Evolutionary conservation across 2,329 filamentous ascomycete genomes (phyloP).

Genomic region (Penicillium frequentans): DNA sequence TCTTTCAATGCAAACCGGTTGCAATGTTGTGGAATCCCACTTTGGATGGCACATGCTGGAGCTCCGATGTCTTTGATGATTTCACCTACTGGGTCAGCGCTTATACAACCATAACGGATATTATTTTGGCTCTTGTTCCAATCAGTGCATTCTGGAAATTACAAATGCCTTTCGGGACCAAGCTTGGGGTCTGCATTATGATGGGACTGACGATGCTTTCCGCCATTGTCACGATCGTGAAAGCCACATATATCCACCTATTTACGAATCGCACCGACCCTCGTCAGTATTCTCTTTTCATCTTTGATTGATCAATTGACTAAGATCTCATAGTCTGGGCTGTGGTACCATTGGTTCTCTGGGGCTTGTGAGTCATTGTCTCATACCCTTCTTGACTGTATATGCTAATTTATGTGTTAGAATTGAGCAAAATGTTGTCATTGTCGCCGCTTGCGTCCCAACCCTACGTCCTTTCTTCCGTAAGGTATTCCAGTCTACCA

Average conservation of each 20-base stretch:
- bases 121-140: conserved; percentile 26
- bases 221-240: conserved; percentile 28
- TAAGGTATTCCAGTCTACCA: conserved; percentile 12
- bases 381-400: not conserved
- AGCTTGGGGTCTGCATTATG: conserved; percentile 26
- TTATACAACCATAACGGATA: conserved; percentile 29
- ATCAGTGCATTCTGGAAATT: conserved; percentile 27
- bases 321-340: conserved; percentile 9
- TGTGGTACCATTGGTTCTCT: conserved; percentile 20
- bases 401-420: conserved; percentile 3
- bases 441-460: conserved; percentile 29
- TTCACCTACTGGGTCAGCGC: conserved; percentile 28
- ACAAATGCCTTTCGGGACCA: conserved; percentile 26
- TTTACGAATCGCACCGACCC: conserved; percentile 25
- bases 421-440: conserved; percentile 31
- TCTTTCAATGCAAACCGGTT: conserved; percentile 25
- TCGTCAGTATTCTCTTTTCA: conserved; percentile 12
- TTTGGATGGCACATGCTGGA: conserved; percentile 22
- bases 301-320: not conserved
- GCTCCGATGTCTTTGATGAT: conserved; percentile 20
- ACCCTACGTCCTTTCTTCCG: conserved; percentile 29
- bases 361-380: conserved; percentile 16
- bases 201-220: conserved; percentile 30
- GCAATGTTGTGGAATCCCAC: conserved; percentile 23
- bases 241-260: conserved; percentile 26